Conservation (phyloP, 345 rosid genomes). For the Fremontodendron californicum region DNA sequence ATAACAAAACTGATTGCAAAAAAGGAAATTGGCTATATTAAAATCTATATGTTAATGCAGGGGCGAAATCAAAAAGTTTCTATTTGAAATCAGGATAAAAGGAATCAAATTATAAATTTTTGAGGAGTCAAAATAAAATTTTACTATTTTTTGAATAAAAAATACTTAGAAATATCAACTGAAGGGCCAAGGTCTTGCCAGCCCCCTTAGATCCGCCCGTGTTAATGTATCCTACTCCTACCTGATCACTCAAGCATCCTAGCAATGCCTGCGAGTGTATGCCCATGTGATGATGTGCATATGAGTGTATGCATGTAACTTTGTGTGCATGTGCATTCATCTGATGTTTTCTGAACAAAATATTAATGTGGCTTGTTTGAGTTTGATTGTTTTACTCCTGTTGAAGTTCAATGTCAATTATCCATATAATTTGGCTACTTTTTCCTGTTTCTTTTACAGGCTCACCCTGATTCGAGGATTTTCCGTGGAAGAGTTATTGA, state of each 20-base stretch:
- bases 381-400: background rate
- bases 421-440: background rate
- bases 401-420: background rate
- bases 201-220: no score
- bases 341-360: background rate
- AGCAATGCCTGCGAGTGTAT: background rate
- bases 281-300: no score
- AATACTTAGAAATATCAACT: no score
- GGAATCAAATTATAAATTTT: no score
- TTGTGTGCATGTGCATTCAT: background rate
- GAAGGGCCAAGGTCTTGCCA: no score
- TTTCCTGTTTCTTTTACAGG: constrained; percentile 1
- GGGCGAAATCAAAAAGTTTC: no score
- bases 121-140: no score
- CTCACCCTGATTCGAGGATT: background rate
- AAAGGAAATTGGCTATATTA: no score
- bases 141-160: no score
- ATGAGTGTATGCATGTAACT: background rate
- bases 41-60: no score
- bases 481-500: background rate
- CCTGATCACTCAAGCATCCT: background rate
- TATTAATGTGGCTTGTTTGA: background rate
- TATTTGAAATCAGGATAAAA: no score
- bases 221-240: background rate
- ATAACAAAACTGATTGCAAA: no score